These are phyloP conservation scores for Trichosporon sp. DNA, from an alignment of 1,284 basidiomycete genomes.

Conservation along the genomic window DNA sequence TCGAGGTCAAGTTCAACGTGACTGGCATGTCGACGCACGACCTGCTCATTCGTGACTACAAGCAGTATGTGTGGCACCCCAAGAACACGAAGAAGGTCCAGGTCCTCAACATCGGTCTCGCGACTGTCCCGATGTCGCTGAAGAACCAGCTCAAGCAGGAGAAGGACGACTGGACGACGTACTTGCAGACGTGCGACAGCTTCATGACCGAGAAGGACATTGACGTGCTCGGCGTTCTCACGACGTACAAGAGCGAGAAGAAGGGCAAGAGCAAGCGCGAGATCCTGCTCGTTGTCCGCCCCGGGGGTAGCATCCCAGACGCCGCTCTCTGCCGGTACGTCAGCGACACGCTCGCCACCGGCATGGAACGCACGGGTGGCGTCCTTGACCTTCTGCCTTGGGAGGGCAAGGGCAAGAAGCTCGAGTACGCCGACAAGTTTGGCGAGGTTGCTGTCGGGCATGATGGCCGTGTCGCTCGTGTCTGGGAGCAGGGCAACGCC, in stretches of 20 bases:
- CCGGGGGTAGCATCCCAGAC: constrained; percentile 38
- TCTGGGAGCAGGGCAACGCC: constrained; percentile 76
- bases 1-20: constrained; percentile 69
- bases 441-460: constrained; percentile 21
- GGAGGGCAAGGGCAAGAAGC: constrained; percentile 35
- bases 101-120: constrained; percentile 64
- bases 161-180: constrained; percentile 51
- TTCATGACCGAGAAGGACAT: constrained; percentile 71
- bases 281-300: constrained; percentile 65
- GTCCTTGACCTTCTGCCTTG: constrained; percentile 61
- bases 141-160: constrained; percentile 61
- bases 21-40: constrained; percentile 71
- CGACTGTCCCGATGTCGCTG: constrained; percentile 74
- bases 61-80: constrained; percentile 68
- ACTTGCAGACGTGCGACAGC: constrained; percentile 61
- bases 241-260: constrained; percentile 63
- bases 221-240: constrained; percentile 73
- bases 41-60: constrained; percentile 87
- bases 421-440: constrained; percentile 40
- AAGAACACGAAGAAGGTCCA: constrained; percentile 13
- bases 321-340: constrained; percentile 37
- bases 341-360: constrained; percentile 50
- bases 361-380: constrained; percentile 62
- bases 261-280: constrained; percentile 69
- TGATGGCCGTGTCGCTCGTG: constrained; percentile 53